These are phyloP conservation scores for Solanum lignicaule DNA, from an alignment of 257 asterid genomes.

Conservation along the genomic window DNA sequence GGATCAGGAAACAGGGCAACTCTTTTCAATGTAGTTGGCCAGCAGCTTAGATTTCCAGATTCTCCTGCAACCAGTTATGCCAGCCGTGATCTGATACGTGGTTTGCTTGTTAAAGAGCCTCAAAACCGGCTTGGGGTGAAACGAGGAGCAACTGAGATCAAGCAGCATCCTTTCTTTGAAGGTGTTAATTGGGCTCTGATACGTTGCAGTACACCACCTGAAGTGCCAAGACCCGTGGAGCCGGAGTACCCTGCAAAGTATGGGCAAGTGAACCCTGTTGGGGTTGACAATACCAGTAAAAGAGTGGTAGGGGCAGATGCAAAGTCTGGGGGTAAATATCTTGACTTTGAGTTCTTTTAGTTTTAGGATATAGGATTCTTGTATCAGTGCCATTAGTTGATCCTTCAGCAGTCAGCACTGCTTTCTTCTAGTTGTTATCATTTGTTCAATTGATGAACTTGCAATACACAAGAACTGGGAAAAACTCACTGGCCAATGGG, in stretches of 20 bases:
- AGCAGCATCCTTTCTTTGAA: conserved; percentile 76
- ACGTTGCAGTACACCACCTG: conserved; percentile 77
- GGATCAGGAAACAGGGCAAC: conserved; percentile 74
- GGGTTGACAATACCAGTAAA: conserved; percentile 31
- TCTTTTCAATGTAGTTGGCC: conserved; percentile 64
- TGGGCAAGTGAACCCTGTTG: conserved; percentile 29
- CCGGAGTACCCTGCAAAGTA: conserved; percentile 28
- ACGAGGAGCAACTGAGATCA: conserved; percentile 75
- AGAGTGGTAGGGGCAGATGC: conserved; percentile 32
- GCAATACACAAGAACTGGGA: background rate
- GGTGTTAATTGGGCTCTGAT: conserved; percentile 81
- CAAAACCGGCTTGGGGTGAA: conserved; percentile 60
- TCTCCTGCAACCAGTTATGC: conserved; percentile 64
- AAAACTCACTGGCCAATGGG: background rate
- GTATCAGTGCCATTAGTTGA: conserved; percentile 11
- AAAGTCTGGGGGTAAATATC: conserved; percentile 70
- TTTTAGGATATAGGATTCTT: conserved; percentile 2
- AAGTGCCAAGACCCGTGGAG: conserved; percentile 53
- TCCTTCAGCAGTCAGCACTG: background rate
- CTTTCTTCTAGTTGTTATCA: background rate
- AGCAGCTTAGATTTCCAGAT: conserved; percentile 61
- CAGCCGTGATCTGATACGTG: conserved; percentile 56
- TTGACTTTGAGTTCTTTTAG: conserved; percentile 88
- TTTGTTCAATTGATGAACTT: background rate
- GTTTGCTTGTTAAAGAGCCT: conserved; percentile 73